Evolutionary conservation across 441 rosid species (phyloP), one percentile per base, ranked within the genome.

Genomic region (Adansonia madagascariensis): DNA sequence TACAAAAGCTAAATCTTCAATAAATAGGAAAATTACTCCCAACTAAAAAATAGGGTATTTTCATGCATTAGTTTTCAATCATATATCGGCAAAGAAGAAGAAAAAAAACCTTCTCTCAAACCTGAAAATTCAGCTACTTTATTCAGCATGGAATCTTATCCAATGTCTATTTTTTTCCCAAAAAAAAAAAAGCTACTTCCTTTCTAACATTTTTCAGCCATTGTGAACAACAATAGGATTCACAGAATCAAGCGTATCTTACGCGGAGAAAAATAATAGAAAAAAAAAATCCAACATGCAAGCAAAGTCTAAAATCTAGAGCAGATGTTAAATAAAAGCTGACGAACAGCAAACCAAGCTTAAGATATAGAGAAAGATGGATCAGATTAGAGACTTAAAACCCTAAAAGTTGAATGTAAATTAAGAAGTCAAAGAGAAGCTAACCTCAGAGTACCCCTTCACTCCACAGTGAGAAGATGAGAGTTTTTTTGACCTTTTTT

Each of bases 401-500:
- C 20, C 8, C 24, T 41, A 49, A 44, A 14, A 60, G 1, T 14
- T 0, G 7, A n/a, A n/a, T 43, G 1, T 14, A 0, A 24, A 14
- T 62, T 0, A 27, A 27, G 0, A 77, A 63, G 17, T 46, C n/a
- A 27, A 41, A 35, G 31, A 53, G 49, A 17, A 64, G 8, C 17
- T 6, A 73, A 88, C 89, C 89, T 84, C 88, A 83, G 89, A 27
- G 78, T 89, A 89, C 91, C 91, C 89, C 88, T 59, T 59, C 8
- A 8, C 15, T 9, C 27, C 17, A 12, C 15, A 24, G 24, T 8
- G 17, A n/a, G 8, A 1, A 27, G 18, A 71, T 27, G 31, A 27
- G 31, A 27, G 31, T 27, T 27, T 27, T 27, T 27, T 27, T 24
- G 24, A 27, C 31, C 2, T 27, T 2, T 27, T 27, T 1, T 27